A percentile compares a stretch with the other conserved stretches of the same genome.
Conservation (phyloP, 148 eudicot species). For the Cornus controversa region DNA sequence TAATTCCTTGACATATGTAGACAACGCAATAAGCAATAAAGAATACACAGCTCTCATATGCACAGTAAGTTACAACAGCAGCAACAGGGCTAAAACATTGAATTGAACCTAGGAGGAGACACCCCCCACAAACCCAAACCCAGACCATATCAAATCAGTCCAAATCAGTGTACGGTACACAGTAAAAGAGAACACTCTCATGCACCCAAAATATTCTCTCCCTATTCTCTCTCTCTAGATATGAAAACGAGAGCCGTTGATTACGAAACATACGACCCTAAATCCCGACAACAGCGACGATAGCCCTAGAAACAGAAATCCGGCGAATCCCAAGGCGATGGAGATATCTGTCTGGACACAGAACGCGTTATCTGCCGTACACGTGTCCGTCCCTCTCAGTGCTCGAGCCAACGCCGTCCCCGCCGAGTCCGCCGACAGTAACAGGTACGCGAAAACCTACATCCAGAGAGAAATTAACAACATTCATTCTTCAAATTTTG, state of each 20-base stretch:
- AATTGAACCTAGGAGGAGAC: no score
- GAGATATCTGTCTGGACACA: constrained; percentile 76
- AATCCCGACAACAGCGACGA: constrained; percentile 77
- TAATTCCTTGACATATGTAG: no score
- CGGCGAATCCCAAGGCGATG: constrained; percentile 74
- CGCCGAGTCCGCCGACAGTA: constrained; percentile 69
- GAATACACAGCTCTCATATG: neutral
- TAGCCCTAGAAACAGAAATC: constrained; percentile 58
- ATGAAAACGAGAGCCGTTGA: constrained; percentile 77
- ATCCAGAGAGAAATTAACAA: no score
- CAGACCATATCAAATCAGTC: neutral
- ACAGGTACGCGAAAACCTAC: constrained; percentile 73
- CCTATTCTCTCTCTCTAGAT: no score
- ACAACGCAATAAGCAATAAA: no score
- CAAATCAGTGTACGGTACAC: neutral
- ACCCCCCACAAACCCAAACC: no score
- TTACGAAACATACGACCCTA: constrained; percentile 62
- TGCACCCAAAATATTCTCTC: neutral
- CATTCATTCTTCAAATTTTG: no score
- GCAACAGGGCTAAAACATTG: no score
- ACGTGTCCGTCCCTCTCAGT: constrained; percentile 48
- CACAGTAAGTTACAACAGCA: neutral
- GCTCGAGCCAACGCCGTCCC: constrained; percentile 63
- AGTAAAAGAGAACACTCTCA: no score
- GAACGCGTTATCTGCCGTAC: constrained; percentile 48